These are phyloP conservation scores for Ilex aquifolium DNA, from an alignment of 257 asterid genomes.

Conservation along the genomic window DNA sequence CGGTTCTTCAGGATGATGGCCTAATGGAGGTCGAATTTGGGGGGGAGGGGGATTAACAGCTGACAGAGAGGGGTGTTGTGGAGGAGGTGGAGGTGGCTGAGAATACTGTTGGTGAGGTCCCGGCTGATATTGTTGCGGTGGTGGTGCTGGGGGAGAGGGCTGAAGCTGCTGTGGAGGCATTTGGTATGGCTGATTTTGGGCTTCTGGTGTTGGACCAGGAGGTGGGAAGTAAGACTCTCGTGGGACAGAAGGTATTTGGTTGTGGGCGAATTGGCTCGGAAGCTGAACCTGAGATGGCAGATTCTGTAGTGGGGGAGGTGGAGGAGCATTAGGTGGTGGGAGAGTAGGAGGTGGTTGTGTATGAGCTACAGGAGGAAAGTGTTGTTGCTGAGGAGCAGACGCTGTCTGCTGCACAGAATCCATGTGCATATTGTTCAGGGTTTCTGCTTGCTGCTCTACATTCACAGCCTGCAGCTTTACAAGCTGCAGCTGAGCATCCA, in stretches of 20 bases:
- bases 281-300: constrained; percentile 44
- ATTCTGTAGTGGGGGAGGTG: constrained; percentile 45
- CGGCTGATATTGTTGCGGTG: constrained; percentile 11
- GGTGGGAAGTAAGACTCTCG: constrained; percentile 54
- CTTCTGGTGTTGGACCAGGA: constrained; percentile 53
- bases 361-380: constrained; percentile 37
- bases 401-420: constrained; percentile 41
- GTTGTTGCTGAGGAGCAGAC: constrained; percentile 38
- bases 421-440: constrained; percentile 30
- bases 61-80: constrained; percentile 38
- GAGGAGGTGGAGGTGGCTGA: constrained; percentile 49
- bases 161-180: constrained; percentile 41
- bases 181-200: constrained; percentile 51
- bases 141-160: constrained; percentile 17
- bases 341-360: constrained; percentile 36
- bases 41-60: constrained; percentile 27
- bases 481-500: constrained; percentile 61
- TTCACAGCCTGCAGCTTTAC: constrained; percentile 58
- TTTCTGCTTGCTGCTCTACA: constrained; percentile 45
- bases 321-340: constrained; percentile 47
- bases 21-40: constrained; percentile 44
- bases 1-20: constrained; percentile 71
- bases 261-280: constrained; percentile 51
- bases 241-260: constrained; percentile 47
- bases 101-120: constrained; percentile 35